These are phyloP conservation scores for Tolypocladium ovalisporum DNA, from an alignment of 2,329 filamentous ascomycete species.

Conservation along the genomic window DNA sequence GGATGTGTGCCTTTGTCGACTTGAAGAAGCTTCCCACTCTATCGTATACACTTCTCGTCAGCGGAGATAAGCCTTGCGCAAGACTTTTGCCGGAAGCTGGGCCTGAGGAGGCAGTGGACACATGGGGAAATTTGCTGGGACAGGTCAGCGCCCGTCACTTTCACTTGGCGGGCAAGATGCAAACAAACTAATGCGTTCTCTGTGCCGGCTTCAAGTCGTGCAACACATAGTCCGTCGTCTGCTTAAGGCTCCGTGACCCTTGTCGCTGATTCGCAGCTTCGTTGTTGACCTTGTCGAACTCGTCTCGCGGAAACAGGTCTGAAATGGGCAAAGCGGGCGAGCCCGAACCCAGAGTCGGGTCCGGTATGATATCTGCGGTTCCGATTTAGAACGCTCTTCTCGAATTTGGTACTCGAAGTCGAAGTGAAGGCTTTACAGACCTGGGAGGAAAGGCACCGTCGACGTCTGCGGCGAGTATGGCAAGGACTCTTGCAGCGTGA, in stretches of 20 bases:
- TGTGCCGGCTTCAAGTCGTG: constrained; percentile 63
- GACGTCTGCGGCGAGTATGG: constrained; percentile 77
- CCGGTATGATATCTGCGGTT: constrained; percentile 50
- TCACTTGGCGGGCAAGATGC: background rate
- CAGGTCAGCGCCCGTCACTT: constrained; percentile 13
- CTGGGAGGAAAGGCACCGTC: constrained; percentile 66
- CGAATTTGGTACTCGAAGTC: background rate
- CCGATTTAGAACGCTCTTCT: background rate
- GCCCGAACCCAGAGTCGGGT: constrained; percentile 48
- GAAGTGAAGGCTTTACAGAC: constrained; percentile 30
- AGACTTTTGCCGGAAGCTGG: constrained; percentile 16
- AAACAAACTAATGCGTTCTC: constrained; percentile 55
- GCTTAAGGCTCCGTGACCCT: constrained; percentile 55
- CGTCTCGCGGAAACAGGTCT: constrained; percentile 37
- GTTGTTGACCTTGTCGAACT: constrained; percentile 59
- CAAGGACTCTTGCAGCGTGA: constrained; percentile 63
- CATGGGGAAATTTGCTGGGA: constrained; percentile 40
- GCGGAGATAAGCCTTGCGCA: constrained; percentile 35
- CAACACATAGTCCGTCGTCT: constrained; percentile 63
- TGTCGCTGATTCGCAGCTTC: constrained; percentile 51
- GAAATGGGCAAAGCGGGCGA: constrained; percentile 39
- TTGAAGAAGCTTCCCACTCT: constrained; percentile 29
- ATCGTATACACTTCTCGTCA: constrained; percentile 30
- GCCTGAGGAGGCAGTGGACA: constrained; percentile 12
- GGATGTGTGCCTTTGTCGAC: constrained; percentile 20